Base-by-base conservation (phyloP, 1,139 yeast species). In the Pneumocystis carinii region DNA sequence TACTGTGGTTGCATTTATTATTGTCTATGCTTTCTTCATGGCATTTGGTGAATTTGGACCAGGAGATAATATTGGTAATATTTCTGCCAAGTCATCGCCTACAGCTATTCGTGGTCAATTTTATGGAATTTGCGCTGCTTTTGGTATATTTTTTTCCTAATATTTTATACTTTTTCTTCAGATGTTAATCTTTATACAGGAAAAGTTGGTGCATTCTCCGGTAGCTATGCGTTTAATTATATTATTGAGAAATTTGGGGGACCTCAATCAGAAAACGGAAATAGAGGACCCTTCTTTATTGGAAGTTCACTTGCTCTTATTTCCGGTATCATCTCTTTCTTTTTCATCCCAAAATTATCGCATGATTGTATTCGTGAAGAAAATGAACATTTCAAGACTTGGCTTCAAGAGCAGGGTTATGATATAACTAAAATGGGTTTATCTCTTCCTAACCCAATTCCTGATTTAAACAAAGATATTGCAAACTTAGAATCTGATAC, bases 41-140 rank as follows among this genome's bases (percentile, higher is more conserved):
- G 78, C 96, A 6, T 78, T 88, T 61, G 97, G 97, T 70, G 97
- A 90, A 75, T 87, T 90, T 74, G 96, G 96, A 35, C 90, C 96
- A 17, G 97, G 97, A 75, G 89, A 90, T 75, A 88, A 87, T 74
- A 85, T 87, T 73, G 97, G 97, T 69, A 76, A 87, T 65, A 78
- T 90, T 67, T 95, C 96, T 36, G 81, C 96, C 56, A 90, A 90
- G 75, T 86, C 95, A 38, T 81, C 85, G 62, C 87, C 96, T 59
- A 86, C 96, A 17, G 84, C 95, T 36, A 81, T 90, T 64, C 84
- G 97, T 76, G 97, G 97, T 66, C 87, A 86, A 70, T 87, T 87
- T 75, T 90, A 90, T 73, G 94, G 94, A 69, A 80, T 89, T 69
- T 92, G 95, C 60, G 96, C 97, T 65, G 96, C 96, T 37, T 48